These are phyloP conservation scores for Onygenales sp. DNA, from an alignment of 2,329 filamentous ascomycete species.

Conservation along the genomic window DNA sequence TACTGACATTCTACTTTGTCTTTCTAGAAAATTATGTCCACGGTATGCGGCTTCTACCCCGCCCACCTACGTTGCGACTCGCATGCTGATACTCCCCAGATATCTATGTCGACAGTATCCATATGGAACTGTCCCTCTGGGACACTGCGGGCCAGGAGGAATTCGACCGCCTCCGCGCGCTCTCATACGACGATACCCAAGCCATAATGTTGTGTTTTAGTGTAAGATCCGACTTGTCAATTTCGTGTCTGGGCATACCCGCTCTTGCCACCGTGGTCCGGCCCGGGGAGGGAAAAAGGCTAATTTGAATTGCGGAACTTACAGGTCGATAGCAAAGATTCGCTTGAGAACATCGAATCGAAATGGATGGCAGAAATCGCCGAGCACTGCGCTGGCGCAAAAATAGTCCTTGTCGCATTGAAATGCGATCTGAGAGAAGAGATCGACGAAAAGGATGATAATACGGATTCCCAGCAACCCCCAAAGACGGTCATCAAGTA, in stretches of 20 bases:
- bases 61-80: neutral
- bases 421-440: conserved; percentile 93
- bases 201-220: conserved; percentile 99
- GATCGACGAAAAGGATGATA: conserved; percentile 51
- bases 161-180: conserved; percentile 88
- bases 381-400: conserved; percentile 93
- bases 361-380: conserved; percentile 98
- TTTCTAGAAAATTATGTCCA: conserved; percentile 87
- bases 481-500: conserved; percentile 58
- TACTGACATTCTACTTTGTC: conserved; percentile 15
- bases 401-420: conserved; percentile 86
- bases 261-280: no score
- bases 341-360: conserved; percentile 93
- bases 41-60: conserved; percentile 45
- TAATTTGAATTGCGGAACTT: neutral
- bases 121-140: conserved; percentile 96
- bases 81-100: conserved; percentile 44
- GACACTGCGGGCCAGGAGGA: conserved; percentile 98
- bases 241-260: neutral
- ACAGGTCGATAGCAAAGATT: conserved; percentile 83
- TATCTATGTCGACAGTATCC: conserved; percentile 94
- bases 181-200: conserved; percentile 97
- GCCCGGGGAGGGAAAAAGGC: neutral
- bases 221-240: conserved; percentile 31
- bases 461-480: conserved; percentile 22